These are phyloP conservation scores for Eutrema heterophyllum DNA, from an alignment of 345 rosid genomes.

Conservation along the genomic window DNA sequence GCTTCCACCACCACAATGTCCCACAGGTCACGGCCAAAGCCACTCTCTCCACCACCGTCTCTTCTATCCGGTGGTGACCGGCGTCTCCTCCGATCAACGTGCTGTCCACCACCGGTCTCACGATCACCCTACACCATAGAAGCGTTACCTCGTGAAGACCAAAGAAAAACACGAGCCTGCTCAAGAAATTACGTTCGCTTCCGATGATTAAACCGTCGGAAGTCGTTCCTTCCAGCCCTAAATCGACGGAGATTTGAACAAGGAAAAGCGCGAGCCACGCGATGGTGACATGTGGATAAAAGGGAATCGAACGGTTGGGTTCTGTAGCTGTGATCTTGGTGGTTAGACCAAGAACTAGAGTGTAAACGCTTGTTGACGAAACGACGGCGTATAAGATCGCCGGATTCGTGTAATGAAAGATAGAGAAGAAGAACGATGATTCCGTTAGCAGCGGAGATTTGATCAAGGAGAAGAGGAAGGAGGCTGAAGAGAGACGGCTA, in stretches of 20 bases:
- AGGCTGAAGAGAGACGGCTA: constrained; percentile 48
- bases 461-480: constrained; percentile 29
- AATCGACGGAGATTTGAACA: constrained; percentile 52
- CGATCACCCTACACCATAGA: constrained; percentile 52
- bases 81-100: constrained; percentile 36
- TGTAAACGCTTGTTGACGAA: constrained; percentile 40
- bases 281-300: constrained; percentile 35
- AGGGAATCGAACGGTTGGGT: constrained; percentile 23
- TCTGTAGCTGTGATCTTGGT: constrained; percentile 36
- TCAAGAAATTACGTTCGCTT: constrained; percentile 33
- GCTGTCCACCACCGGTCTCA: constrained; percentile 66
- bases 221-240: constrained; percentile 51
- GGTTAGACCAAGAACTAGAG: constrained; percentile 54
- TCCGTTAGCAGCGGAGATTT: constrained; percentile 13
- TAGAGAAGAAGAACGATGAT: constrained; percentile 18
- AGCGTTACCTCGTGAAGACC: constrained; percentile 69
- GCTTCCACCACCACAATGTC: constrained; percentile 72
- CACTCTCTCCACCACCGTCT: constrained; percentile 43
- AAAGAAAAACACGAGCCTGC: constrained; percentile 56
- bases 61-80: constrained; percentile 29
- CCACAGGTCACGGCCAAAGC: constrained; percentile 48
- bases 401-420: constrained; percentile 33
- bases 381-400: constrained; percentile 40
- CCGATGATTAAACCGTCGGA: constrained; percentile 37
- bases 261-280: constrained; percentile 57